Conservation (phyloP, 768 basidiomycete species). For the Collybia sordida region DNA sequence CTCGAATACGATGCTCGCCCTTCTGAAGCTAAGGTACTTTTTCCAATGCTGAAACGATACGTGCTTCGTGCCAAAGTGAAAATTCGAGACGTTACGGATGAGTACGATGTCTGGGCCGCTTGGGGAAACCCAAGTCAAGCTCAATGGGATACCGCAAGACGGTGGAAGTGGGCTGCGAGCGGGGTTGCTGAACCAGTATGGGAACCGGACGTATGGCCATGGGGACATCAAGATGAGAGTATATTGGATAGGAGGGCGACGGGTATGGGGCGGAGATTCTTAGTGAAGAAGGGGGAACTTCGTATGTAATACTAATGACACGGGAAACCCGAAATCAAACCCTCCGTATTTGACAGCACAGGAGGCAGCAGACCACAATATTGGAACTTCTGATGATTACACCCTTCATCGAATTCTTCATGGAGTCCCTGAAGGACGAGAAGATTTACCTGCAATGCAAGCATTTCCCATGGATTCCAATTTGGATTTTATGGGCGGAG, state of each 20-base stretch:
- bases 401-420: constrained; percentile 73
- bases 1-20: constrained; percentile 69
- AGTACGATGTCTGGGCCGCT: constrained; percentile 80
- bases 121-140: constrained; percentile 53
- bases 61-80: constrained; percentile 89
- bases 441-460: constrained; percentile 73
- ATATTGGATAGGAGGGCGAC: constrained; percentile 67
- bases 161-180: constrained; percentile 60
- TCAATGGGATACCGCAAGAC: constrained; percentile 25
- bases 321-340: background rate
- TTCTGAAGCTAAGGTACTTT: constrained; percentile 59
- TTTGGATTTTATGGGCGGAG: constrained; percentile 90
- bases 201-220: constrained; percentile 51
- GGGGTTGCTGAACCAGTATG: constrained; percentile 80
- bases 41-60: constrained; percentile 77
- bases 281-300: constrained; percentile 66
- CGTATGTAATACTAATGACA: constrained; percentile 53
- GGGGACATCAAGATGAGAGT: constrained; percentile 54
- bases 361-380: constrained; percentile 57
- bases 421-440: constrained; percentile 85
- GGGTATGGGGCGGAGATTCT: constrained; percentile 75
- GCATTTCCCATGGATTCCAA: constrained; percentile 95
- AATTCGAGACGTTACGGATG: constrained; percentile 71
- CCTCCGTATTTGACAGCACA: constrained; percentile 35
- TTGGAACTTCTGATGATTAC: constrained; percentile 56